A percentile compares a stretch with the other conserved stretches of the same genome.
phyloP scores from a whole-genome alignment of 2,329 filamentous ascomycete genomes.

The Venturia aucupariae region DNA sequence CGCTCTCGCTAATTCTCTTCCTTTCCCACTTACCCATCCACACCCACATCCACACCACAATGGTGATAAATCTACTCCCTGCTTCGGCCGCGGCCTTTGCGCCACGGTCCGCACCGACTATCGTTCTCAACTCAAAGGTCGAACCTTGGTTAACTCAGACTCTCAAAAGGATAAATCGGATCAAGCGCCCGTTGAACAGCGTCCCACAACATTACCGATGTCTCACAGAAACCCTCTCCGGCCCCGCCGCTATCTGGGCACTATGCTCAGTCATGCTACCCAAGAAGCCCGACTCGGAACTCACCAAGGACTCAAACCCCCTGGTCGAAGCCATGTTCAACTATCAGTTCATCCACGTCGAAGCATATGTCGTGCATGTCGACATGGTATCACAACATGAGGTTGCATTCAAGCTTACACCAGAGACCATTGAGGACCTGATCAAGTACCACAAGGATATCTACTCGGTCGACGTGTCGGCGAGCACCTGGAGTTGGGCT shows the following conservation, averaged over 20 bases:
- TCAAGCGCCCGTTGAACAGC: constrained; percentile 96
- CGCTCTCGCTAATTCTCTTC: constrained; percentile 11
- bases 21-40: background rate
- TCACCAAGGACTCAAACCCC: constrained; percentile 72
- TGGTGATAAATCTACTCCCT: constrained; percentile 89
- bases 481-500: constrained; percentile 86
- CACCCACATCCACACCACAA: constrained; percentile 35
- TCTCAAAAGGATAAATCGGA: constrained; percentile 89
- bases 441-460: constrained; percentile 95
- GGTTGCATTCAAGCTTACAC: constrained; percentile 94
- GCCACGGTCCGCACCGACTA: constrained; percentile 84
- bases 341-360: constrained; percentile 85
- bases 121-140: constrained; percentile 84
- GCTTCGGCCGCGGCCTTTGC: constrained; percentile 95
- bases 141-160: constrained; percentile 96
- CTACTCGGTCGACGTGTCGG: constrained; percentile 82
- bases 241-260: constrained; percentile 85
- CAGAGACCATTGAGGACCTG: constrained; percentile 85
- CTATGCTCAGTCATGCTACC: constrained; percentile 86
- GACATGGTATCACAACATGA: constrained; percentile 98
- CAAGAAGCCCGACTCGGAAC: constrained; percentile 77
- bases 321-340: constrained; percentile 83
- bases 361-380: constrained; percentile 97
- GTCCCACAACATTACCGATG: constrained; percentile 92
- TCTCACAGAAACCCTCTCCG: constrained; percentile 88